Evolutionary conservation across 805 yeast genomes (phyloP).

Genomic region (Pichia californica): DNA sequence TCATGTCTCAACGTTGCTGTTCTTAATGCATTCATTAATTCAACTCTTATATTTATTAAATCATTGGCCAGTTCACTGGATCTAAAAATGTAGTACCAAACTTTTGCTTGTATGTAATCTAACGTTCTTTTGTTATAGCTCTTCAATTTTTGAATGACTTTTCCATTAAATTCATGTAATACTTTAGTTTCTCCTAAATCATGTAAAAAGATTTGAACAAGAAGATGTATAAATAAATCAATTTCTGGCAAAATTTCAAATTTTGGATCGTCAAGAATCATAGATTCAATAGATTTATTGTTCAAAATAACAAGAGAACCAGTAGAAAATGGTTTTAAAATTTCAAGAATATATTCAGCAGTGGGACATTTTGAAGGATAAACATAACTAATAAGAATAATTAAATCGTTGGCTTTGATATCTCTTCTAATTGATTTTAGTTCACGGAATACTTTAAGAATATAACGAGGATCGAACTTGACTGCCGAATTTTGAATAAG

Average conservation of each 20-base stretch:
- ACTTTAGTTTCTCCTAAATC: slow-evolving; percentile 48
- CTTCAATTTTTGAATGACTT: slow-evolving; percentile 47
- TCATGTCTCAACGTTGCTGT: slow-evolving; percentile 91
- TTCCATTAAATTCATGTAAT: slow-evolving; percentile 47
- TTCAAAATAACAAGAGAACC: slow-evolving; percentile 6
- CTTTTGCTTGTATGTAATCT: slow-evolving; percentile 81
- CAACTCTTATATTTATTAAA: slow-evolving; percentile 56
- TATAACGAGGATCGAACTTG: slow-evolving; percentile 78
- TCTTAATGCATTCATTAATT: slow-evolving; percentile 67
- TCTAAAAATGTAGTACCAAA: slow-evolving; percentile 87
- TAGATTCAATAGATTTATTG: slow-evolving; percentile 16
- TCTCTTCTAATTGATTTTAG: slow-evolving; percentile 67
- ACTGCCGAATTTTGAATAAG: slow-evolving; percentile 31
- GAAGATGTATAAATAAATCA: slow-evolving; percentile 70
- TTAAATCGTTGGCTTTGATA: slow-evolving; percentile 48
- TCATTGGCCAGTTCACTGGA: slow-evolving; percentile 59
- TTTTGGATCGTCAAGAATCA: slow-evolving; percentile 30
- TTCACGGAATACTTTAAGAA: slow-evolving; percentile 80
- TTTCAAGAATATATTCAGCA: slow-evolving; percentile 35
- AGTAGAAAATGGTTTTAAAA: slow-evolving; percentile 25
- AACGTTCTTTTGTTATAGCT: slow-evolving; percentile 73
- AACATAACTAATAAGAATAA: slow-evolving; percentile 44
- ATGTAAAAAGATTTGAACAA: slow-evolving; percentile 70
- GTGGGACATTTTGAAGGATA: slow-evolving; percentile 45
- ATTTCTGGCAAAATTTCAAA: slow-evolving; percentile 63